Conservation (phyloP, 129 eudicot genomes). For the Smallanthus sonchifolius region DNA sequence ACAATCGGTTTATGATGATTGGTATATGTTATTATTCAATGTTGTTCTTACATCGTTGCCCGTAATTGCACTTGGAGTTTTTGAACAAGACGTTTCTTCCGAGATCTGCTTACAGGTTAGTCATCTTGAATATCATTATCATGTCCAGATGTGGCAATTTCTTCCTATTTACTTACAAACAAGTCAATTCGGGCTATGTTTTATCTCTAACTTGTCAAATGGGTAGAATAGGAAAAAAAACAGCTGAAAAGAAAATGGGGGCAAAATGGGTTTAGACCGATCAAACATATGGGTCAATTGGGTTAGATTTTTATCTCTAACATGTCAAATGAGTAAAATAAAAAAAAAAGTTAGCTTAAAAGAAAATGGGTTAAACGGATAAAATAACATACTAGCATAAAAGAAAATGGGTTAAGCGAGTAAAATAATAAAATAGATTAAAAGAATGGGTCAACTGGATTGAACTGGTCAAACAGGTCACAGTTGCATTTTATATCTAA, state of each 20-base stretch:
- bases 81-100: conserved; percentile 95
- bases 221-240: not conserved
- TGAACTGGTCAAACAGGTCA: not conserved
- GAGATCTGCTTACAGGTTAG: conserved; percentile 95
- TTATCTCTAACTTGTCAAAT: not conserved
- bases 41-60: conserved; percentile 83
- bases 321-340: no score
- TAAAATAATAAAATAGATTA: no score
- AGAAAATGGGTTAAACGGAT: no score
- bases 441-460: not conserved
- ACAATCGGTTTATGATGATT: conserved; percentile 10
- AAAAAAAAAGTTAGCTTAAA: not conserved
- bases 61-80: conserved; percentile 91
- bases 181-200: not conserved
- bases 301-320: no score
- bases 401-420: no score
- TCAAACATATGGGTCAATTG: no score
- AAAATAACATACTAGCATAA: not conserved
- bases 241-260: not conserved
- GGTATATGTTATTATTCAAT: conserved; percentile 10
- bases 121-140: not conserved
- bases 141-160: not conserved
- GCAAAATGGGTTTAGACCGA: no score
- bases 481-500: no score
- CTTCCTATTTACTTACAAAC: not conserved